Base-by-base conservation (phyloP, 2,329 filamentous ascomycete species). In the Ophiocordyceps unilateralis region DNA sequence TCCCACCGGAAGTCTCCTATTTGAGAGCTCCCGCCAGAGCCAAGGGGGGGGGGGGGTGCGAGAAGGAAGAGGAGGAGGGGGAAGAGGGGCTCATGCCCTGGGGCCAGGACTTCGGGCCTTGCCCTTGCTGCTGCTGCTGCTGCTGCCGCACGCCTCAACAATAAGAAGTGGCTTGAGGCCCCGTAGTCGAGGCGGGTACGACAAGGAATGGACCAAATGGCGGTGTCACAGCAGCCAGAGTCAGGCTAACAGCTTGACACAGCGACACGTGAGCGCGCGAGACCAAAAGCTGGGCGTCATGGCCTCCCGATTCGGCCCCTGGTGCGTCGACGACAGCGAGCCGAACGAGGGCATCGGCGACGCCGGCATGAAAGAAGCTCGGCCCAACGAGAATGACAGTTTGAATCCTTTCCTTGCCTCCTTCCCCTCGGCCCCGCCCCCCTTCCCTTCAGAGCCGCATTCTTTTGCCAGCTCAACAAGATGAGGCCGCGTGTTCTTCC, bases 201-300 rank as follows among this genome's bases (percentile, higher is more conserved):
- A 36, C 41, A 14, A 40, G 32, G 34, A 24, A 22, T 39, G 34
- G 23, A 34, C 41, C 30, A 37, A 23, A 28, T 32, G 23, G 22
- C 28, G 40, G 42, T 46, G 40, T n/a, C 37, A 46, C 45, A 41
- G 42, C 45, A 44, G 43, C 23, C 40, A 38, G 22, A 26, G 26
- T 40, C 44, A 28, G 45, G 40, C 45, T 40, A 17, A 15, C 28
- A 38, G 37, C 28, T 41, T 41, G 32, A 32, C 39, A 43, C 19
- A 22, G 26, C 26, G 26, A 42, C 42, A 46, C 40, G 45, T 44
- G 45, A 46, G 42, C 21, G 24, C 21, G 10, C 19, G 42, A 40
- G 24, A 24, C 41, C 34, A 30, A 41, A 37, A 34, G n/a, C 34
- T 32, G 26, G 22, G 19, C 32, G 39, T 21, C 24, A 37, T 21